These are phyloP conservation scores for Paecilomyces variotii DNA, from an alignment of 2,329 filamentous ascomycete genomes.

Conservation along the genomic window DNA sequence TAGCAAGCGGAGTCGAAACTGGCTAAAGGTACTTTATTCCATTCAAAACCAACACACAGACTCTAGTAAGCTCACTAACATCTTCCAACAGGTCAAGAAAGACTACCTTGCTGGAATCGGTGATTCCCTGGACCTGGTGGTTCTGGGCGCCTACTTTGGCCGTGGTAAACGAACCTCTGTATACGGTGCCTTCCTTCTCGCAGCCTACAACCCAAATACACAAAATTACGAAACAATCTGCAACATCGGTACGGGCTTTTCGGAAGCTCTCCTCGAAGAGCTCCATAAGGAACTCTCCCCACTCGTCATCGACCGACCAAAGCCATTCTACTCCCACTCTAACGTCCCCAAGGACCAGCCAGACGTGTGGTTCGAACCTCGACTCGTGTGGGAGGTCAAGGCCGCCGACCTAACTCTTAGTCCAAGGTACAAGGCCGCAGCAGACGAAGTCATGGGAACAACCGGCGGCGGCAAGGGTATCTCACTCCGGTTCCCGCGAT, in stretches of 20 bases:
- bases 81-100: slow-evolving; percentile 68
- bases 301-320: slow-evolving; percentile 78
- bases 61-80: background rate
- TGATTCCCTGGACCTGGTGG: slow-evolving; percentile 92
- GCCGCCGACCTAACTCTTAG: slow-evolving; percentile 90
- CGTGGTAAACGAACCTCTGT: slow-evolving; percentile 92
- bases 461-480: slow-evolving; percentile 67
- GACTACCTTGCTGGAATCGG: slow-evolving; percentile 92
- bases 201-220: slow-evolving; percentile 74
- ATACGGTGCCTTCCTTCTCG: slow-evolving; percentile 91
- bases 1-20: slow-evolving; percentile 91
- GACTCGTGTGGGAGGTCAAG: slow-evolving; percentile 94
- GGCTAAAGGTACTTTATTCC: slow-evolving; percentile 67
- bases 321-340: slow-evolving; percentile 90
- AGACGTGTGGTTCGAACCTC: slow-evolving; percentile 96
- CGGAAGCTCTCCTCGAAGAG: slow-evolving; percentile 84
- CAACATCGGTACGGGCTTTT: slow-evolving; percentile 98
- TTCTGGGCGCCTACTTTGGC: slow-evolving; percentile 87
- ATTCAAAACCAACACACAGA: background rate
- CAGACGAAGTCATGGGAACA: slow-evolving; percentile 67
- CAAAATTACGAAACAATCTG: slow-evolving; percentile 92
- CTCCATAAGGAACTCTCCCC: slow-evolving; percentile 67
- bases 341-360: slow-evolving; percentile 83
- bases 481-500: slow-evolving; percentile 82
- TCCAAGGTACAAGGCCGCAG: slow-evolving; percentile 87